Conservation (phyloP, 441 rosid genomes). For the Biscutella auriculata region DNA sequence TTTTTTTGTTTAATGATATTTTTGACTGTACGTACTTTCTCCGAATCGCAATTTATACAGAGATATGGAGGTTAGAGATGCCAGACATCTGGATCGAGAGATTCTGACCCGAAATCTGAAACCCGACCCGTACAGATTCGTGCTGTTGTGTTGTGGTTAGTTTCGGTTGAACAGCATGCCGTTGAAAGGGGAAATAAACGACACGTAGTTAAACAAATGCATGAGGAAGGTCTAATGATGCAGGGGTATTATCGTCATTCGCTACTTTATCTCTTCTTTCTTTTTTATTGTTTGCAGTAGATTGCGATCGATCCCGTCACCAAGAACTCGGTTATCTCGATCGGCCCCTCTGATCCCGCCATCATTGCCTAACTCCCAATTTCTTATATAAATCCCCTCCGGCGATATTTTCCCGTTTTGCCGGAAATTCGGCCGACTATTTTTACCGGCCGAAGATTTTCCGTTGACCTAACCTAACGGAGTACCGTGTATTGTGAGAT, state of each 20-base stretch:
- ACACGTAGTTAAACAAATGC: neutral
- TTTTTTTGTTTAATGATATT: too few relatives aligned
- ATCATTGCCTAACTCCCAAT: neutral
- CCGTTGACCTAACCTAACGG: constrained; percentile 3
- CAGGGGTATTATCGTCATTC: neutral
- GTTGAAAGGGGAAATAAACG: neutral
- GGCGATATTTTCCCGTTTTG: neutral
- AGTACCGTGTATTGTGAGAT: constrained; percentile 15
- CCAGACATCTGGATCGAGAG: constrained; percentile 9
- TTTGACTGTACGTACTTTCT: constrained; percentile 3
- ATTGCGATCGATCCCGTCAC: constrained; percentile 13
- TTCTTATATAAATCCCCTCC: neutral
- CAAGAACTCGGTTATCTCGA: constrained; percentile 5
- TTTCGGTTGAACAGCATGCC: neutral
- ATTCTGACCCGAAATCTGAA: neutral
- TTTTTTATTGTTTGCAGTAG: neutral
- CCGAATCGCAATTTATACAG: constrained; percentile 15
- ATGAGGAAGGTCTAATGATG: neutral
- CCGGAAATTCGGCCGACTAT: neutral
- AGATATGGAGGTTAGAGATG: constrained; percentile 4
- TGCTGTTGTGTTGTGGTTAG: neutral
- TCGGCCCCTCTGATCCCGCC: constrained; percentile 10
- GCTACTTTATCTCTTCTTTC: too few relatives aligned
- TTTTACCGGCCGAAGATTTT: neutral
- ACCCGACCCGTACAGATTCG: neutral